Base-by-base conservation (phyloP, 2,329 filamentous ascomycete species). In the Neonectria magnoliae region DNA sequence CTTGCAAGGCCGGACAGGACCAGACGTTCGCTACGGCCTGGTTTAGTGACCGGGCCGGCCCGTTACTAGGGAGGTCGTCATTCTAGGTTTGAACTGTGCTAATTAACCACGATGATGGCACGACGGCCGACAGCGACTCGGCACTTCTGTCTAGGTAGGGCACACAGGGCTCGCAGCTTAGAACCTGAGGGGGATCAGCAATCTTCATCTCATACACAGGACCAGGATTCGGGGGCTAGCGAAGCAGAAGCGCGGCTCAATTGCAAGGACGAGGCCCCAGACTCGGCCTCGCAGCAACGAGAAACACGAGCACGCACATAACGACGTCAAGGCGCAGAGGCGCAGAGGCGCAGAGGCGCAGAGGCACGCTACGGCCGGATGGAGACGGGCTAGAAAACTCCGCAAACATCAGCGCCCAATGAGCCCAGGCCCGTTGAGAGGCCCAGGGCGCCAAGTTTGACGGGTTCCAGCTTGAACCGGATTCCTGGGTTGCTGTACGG, bases 21-120 rank as follows among this genome's bases (percentile, higher is more conserved):
- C 60, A 63, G 55, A 65, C 62, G 45, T 68, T 66, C 66, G 67
- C 59, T 65, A 67, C 70, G 72, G 72, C 63, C 72, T 69, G 72
- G 70, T 65, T 64, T 61, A 58, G 60, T 56, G 69, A 62, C 72
- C 71, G 69, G 72, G 29, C 71, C 71, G 72, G 72, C 64, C 72
- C 72, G 71, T 68, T 68, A 67, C 63, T 65, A 55, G 60, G 51
- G 58, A 57, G 25, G 25, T 25, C 25, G 64, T 63, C 55, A 66
- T 64, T 58, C 64, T 68, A 58, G 53, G 47, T 42, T 65, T 47
- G 51, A 57, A 48, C 56, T 56, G 42, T 29, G 45, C 48, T 45
- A 48, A 53, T 52, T 31, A 31, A 52, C 55, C 64, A 45, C 20
- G 25, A n/a, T 27, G 16, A 45, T 56, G 53, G 55, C 60, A 20